Evolutionary conservation across 495 filamentous ascomycete species (phyloP), one percentile per base, ranked within the genome.

Genomic region (Astrothelium macrocarpum): DNA sequence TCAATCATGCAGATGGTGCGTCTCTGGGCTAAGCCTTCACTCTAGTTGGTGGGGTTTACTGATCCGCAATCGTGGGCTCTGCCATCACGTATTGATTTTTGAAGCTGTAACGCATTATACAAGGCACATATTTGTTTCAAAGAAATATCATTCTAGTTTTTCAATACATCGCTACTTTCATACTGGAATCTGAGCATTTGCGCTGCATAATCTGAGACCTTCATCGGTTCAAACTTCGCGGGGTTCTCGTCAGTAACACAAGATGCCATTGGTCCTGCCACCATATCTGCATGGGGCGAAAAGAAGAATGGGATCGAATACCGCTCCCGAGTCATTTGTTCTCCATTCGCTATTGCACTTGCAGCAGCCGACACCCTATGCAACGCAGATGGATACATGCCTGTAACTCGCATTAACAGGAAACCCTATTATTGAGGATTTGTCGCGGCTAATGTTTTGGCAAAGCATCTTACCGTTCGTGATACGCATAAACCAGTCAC

Each of bases 301-400:
- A 68, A 60, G 31, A 68, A 68, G 42, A 65, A 68, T 23, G 66
- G 66, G 18, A 68, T 68, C 34, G 66, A 68, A 32, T 68, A 68
- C 29, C 66, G 20, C 23, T 20, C 5, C 20, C 23, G 25, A 26
- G 49, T 56, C 20, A 29, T 29, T 29, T 56, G 23, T 29, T 20
- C 49, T 10, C 23, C 49, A 4, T 56, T 29, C 10, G n/a, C 49
- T 9, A 56, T 29, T 5, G 49, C 49, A 56, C 25, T 56, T 56
- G 20, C 23, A 28, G 49, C 9, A 29, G 29, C 25, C 10, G 49
- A 26, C 29, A 68, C 66, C 7, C 66, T 43, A 32, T 68, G 66
- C 1, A 61, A 20, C 2, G 46, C 59, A 11, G 66, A 65, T 14
- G 63, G 66, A 34, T 68, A 68, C 62, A 61, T 26, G 2, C 53